Conservation (phyloP, 2,329 filamentous ascomycete species). For the Xylariaceae sp. region DNA sequence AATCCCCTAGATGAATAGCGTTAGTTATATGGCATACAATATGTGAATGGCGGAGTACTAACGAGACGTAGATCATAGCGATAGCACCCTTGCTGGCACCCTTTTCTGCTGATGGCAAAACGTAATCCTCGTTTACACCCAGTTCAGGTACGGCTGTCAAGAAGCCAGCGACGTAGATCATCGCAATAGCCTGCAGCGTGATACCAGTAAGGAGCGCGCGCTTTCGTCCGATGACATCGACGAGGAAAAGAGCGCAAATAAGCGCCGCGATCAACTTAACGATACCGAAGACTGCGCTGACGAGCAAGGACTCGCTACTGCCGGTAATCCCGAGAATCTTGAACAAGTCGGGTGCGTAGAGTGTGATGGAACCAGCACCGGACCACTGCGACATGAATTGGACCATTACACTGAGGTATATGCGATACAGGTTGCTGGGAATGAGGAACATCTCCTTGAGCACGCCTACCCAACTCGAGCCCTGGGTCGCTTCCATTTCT, state of each 20-base stretch:
- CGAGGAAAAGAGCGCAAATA: constrained; percentile 70
- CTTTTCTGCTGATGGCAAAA: constrained; percentile 43
- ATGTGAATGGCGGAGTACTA: too few species aligned
- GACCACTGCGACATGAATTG: constrained; percentile 73
- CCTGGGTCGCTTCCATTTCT: constrained; percentile 67
- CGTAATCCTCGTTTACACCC: constrained; percentile 43
- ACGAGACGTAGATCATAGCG: constrained; percentile 67
- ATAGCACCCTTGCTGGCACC: constrained; percentile 63
- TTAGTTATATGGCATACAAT: too few species aligned
- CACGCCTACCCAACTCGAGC: constrained; percentile 59
- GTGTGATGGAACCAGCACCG: constrained; percentile 68
- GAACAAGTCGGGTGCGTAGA: constrained; percentile 74
- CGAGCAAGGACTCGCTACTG: constrained; percentile 63
- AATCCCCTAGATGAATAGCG: too few species aligned
- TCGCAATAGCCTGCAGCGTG: constrained; percentile 53
- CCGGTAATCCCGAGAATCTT: constrained; percentile 66
- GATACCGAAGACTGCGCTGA: constrained; percentile 72
- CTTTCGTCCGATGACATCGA: constrained; percentile 75
- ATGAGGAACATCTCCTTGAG: constrained; percentile 65
- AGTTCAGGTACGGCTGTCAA: constrained; percentile 58
- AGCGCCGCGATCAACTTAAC: constrained; percentile 66
- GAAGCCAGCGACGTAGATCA: constrained; percentile 60
- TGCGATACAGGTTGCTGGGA: constrained; percentile 66
- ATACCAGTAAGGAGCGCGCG: constrained; percentile 59
- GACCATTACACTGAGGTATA: constrained; percentile 63